A percentile compares a stretch with the other conserved stretches of the same genome.
phyloP scores from a whole-genome alignment of 1,139 yeast species.

The Meyerozyma athensensis region DNA sequence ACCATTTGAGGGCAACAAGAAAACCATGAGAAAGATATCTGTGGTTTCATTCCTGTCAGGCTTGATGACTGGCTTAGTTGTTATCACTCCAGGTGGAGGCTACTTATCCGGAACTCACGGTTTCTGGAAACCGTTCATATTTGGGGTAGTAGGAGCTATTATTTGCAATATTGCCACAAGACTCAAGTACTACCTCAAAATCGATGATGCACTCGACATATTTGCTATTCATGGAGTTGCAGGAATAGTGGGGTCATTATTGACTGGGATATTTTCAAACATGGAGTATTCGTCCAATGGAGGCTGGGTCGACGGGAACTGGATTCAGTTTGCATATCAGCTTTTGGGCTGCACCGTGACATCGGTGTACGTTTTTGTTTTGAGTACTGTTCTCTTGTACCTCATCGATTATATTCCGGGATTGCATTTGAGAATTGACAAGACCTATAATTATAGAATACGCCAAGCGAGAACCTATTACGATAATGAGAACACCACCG shows the following conservation, averaged over 20 bases:
- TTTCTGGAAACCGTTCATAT: constrained; percentile 40
- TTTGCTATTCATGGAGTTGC: constrained; percentile 46
- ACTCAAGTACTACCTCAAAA: constrained; percentile 33
- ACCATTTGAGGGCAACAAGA: constrained; percentile 27
- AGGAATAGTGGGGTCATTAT: constrained; percentile 39
- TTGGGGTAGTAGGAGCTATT: constrained; percentile 36
- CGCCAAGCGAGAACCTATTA: constrained; percentile 15
- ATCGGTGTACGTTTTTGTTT: constrained; percentile 33
- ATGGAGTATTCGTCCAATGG: constrained; percentile 30
- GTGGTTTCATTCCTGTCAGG: constrained; percentile 42
- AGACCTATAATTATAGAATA: constrained; percentile 32
- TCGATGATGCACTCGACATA: constrained; percentile 44
- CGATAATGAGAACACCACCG: constrained; percentile 6
- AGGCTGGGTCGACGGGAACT: constrained; percentile 47
- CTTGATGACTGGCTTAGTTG: constrained; percentile 40
- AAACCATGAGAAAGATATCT: constrained; percentile 26
- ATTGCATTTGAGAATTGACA: constrained; percentile 42
- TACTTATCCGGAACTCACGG: constrained; percentile 33
- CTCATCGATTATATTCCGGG: constrained; percentile 45
- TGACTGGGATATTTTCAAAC: constrained; percentile 42
- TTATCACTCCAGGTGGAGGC: constrained; percentile 45
- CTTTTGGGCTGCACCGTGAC: constrained; percentile 40
- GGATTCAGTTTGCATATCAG: constrained; percentile 48
- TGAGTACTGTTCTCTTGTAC: constrained; percentile 34
- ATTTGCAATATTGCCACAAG: constrained; percentile 38